These are phyloP conservation scores for Verticillium nubilum DNA, from an alignment of 2,329 filamentous ascomycete genomes.

Conservation along the genomic window DNA sequence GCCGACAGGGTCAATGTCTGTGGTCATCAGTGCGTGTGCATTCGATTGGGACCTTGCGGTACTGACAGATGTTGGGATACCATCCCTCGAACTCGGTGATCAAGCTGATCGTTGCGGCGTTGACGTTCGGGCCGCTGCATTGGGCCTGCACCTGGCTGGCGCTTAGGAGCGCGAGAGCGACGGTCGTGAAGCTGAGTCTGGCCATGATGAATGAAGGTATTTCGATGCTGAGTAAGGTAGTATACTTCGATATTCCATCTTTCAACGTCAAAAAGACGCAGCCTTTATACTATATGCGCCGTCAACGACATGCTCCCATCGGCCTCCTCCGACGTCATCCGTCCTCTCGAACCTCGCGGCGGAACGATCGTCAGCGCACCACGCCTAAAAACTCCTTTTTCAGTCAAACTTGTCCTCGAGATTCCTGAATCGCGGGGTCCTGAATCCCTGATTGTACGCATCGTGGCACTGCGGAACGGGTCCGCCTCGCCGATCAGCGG, in stretches of 20 bases:
- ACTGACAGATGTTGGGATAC: slow-evolving; percentile 6
- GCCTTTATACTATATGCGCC: background rate
- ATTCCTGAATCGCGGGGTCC: background rate
- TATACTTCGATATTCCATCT: background rate
- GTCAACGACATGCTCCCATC: background rate
- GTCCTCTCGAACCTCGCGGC: background rate
- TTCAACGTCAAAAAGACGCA: background rate
- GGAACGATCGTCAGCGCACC: background rate
- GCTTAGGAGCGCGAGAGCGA: slow-evolving; percentile 3
- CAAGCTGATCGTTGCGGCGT: slow-evolving; percentile 6
- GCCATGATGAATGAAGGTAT: background rate
- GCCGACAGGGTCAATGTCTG: slow-evolving; percentile 34
- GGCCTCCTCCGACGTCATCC: background rate
- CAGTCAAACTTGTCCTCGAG: background rate
- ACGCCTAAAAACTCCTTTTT: background rate
- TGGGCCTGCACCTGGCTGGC: slow-evolving; percentile 1
- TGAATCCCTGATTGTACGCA: background rate
- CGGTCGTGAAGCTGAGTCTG: background rate
- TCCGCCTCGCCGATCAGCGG: background rate
- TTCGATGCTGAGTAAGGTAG: background rate
- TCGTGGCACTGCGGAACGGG: background rate
- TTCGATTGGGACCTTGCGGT: background rate
- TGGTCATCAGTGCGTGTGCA: background rate
- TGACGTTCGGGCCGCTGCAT: slow-evolving; percentile 7
- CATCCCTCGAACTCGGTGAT: slow-evolving; percentile 9